Base-by-base conservation (phyloP, 139 green algal genomes). In the Ulvella scutata region DNA sequence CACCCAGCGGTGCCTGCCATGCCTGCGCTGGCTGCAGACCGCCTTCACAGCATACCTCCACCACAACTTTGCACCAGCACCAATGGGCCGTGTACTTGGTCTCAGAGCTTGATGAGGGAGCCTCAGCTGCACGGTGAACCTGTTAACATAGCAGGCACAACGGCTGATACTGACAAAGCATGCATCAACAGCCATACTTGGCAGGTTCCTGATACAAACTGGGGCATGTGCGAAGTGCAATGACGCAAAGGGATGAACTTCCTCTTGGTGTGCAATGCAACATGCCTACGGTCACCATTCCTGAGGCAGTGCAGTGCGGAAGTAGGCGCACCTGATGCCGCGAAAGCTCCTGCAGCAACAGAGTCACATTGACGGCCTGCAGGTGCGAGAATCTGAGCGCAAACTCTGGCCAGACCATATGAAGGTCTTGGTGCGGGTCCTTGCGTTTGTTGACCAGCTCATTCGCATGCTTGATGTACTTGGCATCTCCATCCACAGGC, bases 11-110 rank as follows among this genome's bases (percentile, higher is more conserved):
- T 87, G 67, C 37, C 61, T 43, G 43, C 72, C 79, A 1, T 59
- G 37, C 29, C 43, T 28, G 36, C 77, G 43, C 77, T 84, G 78
- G 28, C 76, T 31, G 76, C 33, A 37, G 75, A 91, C 80, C 0
- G 86, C 87, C 7, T 60, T 74, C 23, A 79, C 38, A 4, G 88
- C 91, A 75, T 96, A 96, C 2, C 74, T 80, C 91, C 91, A 96
- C 91, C 91, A 96, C 10, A 87, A 13, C 2, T 82, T 76, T 0
- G 85, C 88, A 0, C 77, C 76, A 0, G 62, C 13, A 4, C 81
- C 85, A 60, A 76, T 67, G 23, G 26, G 31, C 34, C 10, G 75
- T 74, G 60, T 72, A 44, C 59, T 38, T 37, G 36, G 43, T 61
- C 44, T 20, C 38, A 74, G 10, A 31, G 59, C 26, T 36, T 36